Conservation (phyloP, 345 rosid species). For the Pistacia integerrima region DNA sequence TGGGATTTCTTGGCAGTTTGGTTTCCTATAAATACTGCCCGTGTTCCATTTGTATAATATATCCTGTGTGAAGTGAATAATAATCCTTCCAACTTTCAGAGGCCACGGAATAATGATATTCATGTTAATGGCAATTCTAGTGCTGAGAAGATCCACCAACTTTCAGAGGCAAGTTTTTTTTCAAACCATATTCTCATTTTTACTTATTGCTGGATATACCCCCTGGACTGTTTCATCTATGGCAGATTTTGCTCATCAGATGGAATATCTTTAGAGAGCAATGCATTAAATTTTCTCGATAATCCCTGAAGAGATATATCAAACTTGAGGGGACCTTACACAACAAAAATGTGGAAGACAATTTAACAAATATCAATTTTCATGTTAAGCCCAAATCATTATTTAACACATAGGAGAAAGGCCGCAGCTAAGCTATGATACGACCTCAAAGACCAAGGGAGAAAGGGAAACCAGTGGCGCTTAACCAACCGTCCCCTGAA, state of each 20-base stretch:
- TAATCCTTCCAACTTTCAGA: too few relatives aligned
- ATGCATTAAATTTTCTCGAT: neutral
- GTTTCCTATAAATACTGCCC: too few relatives aligned
- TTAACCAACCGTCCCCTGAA: conserved; percentile 54
- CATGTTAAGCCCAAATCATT: neutral
- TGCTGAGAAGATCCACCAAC: neutral
- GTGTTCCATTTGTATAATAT: too few relatives aligned
- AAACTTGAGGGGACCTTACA: neutral
- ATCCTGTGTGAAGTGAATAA: too few relatives aligned
- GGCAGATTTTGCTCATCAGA: neutral
- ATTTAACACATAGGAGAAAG: neutral
- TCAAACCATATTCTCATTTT: neutral
- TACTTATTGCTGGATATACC: too few relatives aligned
- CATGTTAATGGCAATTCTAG: neutral
- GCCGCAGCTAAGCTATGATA: neutral
- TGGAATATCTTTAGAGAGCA: neutral
- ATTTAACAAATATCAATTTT: neutral
- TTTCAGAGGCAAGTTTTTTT: neutral
- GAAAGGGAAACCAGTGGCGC: conserved; percentile 68
- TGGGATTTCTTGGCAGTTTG: too few relatives aligned
- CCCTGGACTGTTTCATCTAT: too few relatives aligned
- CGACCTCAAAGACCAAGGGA: conserved; percentile 42
- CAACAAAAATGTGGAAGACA: neutral
- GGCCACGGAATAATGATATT: neutral
- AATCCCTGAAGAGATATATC: neutral